phyloP scores from a whole-genome alignment of 495 filamentous ascomycete genomes.

The Aspergillus campestris region DNA sequence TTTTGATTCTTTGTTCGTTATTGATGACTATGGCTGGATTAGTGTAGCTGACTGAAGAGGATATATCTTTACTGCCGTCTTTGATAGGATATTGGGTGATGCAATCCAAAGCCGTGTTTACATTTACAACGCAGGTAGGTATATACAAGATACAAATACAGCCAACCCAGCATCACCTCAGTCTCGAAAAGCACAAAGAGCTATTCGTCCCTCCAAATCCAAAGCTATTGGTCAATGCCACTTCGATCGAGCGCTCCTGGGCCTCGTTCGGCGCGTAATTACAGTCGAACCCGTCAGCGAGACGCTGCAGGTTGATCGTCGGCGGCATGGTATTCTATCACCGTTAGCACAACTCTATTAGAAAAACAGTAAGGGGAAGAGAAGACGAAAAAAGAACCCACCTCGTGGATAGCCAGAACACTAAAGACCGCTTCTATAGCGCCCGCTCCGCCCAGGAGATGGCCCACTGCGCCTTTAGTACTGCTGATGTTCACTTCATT shows the following conservation, averaged over 20 bases:
- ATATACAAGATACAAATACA: slow-evolving; percentile 1
- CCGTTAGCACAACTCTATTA: background rate
- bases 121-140: background rate
- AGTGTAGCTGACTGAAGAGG: no score
- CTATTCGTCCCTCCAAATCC: slow-evolving; percentile 98
- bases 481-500: slow-evolving; percentile 74
- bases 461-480: slow-evolving; percentile 88
- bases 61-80: no score
- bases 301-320: slow-evolving; percentile 72
- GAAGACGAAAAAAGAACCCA: slow-evolving; percentile 31
- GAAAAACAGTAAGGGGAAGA: background rate
- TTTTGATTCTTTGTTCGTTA: no score
- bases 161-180: background rate
- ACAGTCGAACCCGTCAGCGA: slow-evolving; percentile 64
- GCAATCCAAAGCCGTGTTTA: no score
- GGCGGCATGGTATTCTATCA: slow-evolving; percentile 70
- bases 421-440: slow-evolving; percentile 83
- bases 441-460: slow-evolving; percentile 85
- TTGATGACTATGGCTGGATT: no score
- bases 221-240: slow-evolving; percentile 89
- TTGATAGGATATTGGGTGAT: no score
- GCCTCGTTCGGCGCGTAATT: slow-evolving; percentile 73
- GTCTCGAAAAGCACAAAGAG: slow-evolving; percentile 63
- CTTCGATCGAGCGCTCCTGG: slow-evolving; percentile 61
- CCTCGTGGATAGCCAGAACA: slow-evolving; percentile 66